Evolutionary conservation across 108 stramenopile genomes (phyloP).

Genomic region (Pseudonitzschia multiseries): DNA sequence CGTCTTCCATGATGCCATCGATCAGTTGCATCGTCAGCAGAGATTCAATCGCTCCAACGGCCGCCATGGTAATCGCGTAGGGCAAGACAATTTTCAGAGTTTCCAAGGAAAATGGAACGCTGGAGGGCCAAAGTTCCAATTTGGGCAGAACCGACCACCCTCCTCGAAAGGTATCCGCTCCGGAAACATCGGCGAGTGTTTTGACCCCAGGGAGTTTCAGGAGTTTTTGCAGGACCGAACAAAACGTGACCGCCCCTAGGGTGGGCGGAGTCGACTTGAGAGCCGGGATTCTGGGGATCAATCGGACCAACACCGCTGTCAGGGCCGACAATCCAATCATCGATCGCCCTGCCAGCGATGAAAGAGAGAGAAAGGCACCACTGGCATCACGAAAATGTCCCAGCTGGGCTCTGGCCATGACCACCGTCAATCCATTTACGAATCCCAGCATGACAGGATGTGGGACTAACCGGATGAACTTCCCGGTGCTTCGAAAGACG

Average conservation of each 20-base stretch:
- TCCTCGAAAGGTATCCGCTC: constrained; percentile 62
- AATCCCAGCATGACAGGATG: constrained; percentile 93
- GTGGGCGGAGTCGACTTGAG: constrained; percentile 63
- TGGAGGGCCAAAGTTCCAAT: constrained; percentile 39
- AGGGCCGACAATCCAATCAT: constrained; percentile 61
- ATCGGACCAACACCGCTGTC: constrained; percentile 64
- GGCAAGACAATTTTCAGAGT: constrained; percentile 58
- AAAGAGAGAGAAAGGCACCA: constrained; percentile 45
- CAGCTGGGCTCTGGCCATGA: constrained; percentile 89
- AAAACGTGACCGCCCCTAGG: constrained; percentile 59
- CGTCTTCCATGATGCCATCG: constrained; percentile 78
- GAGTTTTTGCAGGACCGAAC: constrained; percentile 35
- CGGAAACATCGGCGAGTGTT: constrained; percentile 62
- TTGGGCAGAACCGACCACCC: constrained; percentile 70
- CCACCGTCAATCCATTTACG: constrained; percentile 88
- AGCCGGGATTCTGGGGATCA: constrained; percentile 49
- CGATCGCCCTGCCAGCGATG: constrained; percentile 34
- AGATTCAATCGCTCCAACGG: constrained; percentile 71
- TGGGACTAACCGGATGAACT: constrained; percentile 79
- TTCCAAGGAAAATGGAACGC: constrained; percentile 50
- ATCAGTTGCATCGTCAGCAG: constrained; percentile 78
- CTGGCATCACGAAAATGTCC: constrained; percentile 58
- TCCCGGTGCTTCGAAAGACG: constrained; percentile 56
- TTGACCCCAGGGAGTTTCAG: constrained; percentile 58
- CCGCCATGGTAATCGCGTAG: constrained; percentile 75